phyloP scores from a whole-genome alignment of 2,329 filamentous ascomycete genomes.

The Alternaria alternata region DNA sequence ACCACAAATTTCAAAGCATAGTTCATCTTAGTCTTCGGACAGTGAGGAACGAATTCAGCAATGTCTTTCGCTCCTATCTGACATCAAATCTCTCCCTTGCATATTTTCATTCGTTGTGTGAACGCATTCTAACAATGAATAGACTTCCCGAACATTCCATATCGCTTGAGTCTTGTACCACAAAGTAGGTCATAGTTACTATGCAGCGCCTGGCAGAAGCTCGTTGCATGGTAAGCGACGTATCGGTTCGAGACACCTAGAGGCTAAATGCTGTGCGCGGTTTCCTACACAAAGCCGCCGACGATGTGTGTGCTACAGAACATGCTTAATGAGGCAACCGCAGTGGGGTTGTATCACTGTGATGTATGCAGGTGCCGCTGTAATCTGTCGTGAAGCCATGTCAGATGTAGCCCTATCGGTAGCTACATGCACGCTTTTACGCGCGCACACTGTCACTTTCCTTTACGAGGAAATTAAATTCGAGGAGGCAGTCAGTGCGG shows the following conservation, averaged over 20 bases:
- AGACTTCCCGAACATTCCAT: constrained; percentile 1
- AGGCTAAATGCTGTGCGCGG: constrained; percentile 12
- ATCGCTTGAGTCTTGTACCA: neutral
- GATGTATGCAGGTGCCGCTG: constrained; percentile 26
- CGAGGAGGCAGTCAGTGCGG: constrained; percentile 1
- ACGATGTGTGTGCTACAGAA: constrained; percentile 25
- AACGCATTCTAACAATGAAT: constrained; percentile 15
- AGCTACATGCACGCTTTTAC: constrained; percentile 20
- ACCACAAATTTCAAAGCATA: constrained; percentile 51
- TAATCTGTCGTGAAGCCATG: constrained; percentile 24
- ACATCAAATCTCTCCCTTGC: constrained; percentile 17
- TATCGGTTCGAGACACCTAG: neutral
- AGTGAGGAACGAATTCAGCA: constrained; percentile 51
- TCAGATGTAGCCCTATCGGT: constrained; percentile 29
- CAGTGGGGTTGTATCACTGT: constrained; percentile 14
- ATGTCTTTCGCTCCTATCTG: constrained; percentile 57
- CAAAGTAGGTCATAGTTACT: constrained; percentile 1
- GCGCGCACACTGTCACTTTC: constrained; percentile 8
- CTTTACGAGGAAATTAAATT: constrained; percentile 9
- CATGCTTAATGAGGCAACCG: constrained; percentile 8
- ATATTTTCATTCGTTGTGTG: neutral
- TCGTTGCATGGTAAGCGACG: constrained; percentile 15
- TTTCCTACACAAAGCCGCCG: constrained; percentile 20
- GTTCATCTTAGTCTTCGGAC: constrained; percentile 53
- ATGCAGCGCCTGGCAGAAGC: constrained; percentile 12